These are phyloP conservation scores for Aspergillus taichungensis DNA, from an alignment of 495 filamentous ascomycete species.

Conservation along the genomic window DNA sequence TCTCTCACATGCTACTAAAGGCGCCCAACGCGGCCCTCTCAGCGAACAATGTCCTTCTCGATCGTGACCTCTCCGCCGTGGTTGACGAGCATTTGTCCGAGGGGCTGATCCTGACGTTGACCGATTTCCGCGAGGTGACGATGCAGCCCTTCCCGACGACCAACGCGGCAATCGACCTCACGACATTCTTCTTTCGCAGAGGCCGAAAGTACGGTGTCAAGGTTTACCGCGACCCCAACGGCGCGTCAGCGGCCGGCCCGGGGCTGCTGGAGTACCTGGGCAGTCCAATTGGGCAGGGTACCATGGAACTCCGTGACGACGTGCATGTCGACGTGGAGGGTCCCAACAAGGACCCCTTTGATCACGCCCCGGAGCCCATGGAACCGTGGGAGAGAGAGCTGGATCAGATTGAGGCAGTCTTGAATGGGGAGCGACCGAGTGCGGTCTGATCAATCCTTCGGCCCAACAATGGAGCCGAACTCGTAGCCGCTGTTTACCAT, in stretches of 20 bases:
- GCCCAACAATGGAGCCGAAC: no score
- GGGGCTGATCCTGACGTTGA: conserved; percentile 14
- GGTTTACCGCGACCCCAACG: conserved; percentile 21
- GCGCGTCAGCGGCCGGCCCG: conserved; percentile 6
- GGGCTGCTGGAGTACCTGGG: conserved; percentile 11
- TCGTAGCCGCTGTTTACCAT: no score
- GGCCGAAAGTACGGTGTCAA: conserved; percentile 18
- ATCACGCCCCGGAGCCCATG: conserved; percentile 5
- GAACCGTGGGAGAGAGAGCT: conserved; percentile 15
- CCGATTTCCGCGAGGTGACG: conserved; percentile 17
- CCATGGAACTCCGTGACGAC: conserved; percentile 5
- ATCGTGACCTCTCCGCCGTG: not conserved
- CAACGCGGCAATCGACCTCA: conserved; percentile 2
- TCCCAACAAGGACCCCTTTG: conserved; percentile 20
- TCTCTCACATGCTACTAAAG: conserved; percentile 31
- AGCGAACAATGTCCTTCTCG: not conserved
- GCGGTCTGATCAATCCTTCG: no score
- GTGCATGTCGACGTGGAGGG: conserved; percentile 14
- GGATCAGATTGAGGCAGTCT: conserved; percentile 12
- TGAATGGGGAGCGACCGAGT: not conserved
- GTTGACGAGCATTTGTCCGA: conserved; percentile 1
- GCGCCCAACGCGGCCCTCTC: conserved; percentile 2
- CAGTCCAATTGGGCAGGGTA: conserved; percentile 5
- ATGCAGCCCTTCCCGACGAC: conserved; percentile 26
- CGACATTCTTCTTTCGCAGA: conserved; percentile 25